phyloP scores from a whole-genome alignment of 495 filamentous ascomycete species.

The Apodospora peruviana region DNA sequence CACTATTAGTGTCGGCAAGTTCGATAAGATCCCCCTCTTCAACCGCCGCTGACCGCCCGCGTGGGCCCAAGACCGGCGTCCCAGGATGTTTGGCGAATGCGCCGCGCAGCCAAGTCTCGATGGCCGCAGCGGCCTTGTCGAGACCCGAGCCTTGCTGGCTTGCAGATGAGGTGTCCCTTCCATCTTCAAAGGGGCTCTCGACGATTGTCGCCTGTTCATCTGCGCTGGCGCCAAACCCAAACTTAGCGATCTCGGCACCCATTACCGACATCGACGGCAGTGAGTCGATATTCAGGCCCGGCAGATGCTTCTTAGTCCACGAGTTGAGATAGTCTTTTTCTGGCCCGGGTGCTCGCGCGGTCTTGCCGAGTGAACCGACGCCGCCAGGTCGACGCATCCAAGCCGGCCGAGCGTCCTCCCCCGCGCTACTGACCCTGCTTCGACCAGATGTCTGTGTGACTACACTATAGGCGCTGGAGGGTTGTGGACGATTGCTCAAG shows the following conservation, averaged over 20 bases:
- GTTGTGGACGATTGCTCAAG: slow-evolving; percentile 21
- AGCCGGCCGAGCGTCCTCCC: slow-evolving; percentile 29
- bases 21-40: slow-evolving; percentile 75
- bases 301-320: slow-evolving; percentile 71
- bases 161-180: slow-evolving; percentile 28
- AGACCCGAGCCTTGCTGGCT: slow-evolving; percentile 40
- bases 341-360: slow-evolving; percentile 68
- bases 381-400: slow-evolving; percentile 75
- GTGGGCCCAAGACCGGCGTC: slow-evolving; percentile 41
- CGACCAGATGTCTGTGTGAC: slow-evolving; percentile 12
- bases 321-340: slow-evolving; percentile 75
- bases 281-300: slow-evolving; percentile 57
- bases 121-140: slow-evolving; percentile 75
- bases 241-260: slow-evolving; percentile 42
- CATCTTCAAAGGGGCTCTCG: slow-evolving; percentile 44
- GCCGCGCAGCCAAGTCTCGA: slow-evolving; percentile 85
- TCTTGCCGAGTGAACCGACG: slow-evolving; percentile 70
- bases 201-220: slow-evolving; percentile 35
- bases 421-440: slow-evolving; percentile 26
- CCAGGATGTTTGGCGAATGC: slow-evolving; percentile 57
- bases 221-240: slow-evolving; percentile 37
- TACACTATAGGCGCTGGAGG: slow-evolving; percentile 5
- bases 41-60: slow-evolving; percentile 24
- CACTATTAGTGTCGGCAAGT: slow-evolving; percentile 58
- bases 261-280: slow-evolving; percentile 49